phyloP scores from a whole-genome alignment of 2,329 filamentous ascomycete genomes.

The Hymenoscyphus occultus region DNA sequence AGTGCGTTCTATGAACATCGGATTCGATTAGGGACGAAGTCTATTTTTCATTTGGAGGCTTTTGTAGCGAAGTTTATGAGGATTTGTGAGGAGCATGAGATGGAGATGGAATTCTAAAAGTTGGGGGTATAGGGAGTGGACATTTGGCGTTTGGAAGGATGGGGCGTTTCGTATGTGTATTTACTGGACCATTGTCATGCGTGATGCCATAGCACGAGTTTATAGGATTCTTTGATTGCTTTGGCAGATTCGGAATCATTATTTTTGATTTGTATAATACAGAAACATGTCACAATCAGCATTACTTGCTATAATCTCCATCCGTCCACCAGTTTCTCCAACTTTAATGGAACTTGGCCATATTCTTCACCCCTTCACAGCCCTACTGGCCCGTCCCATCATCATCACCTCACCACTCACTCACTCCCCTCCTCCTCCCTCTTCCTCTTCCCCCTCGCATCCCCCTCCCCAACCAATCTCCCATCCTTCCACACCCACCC shows the following conservation, averaged over 20 bases:
- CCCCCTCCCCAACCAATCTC: slow-evolving; percentile 28
- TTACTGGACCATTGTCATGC: background rate
- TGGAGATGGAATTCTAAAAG: slow-evolving; percentile 72
- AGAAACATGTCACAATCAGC: background rate
- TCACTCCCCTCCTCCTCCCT: background rate
- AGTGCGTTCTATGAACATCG: slow-evolving; percentile 96
- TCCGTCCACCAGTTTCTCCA: too few species aligned
- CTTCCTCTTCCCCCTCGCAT: slow-evolving; percentile 14
- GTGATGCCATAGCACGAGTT: background rate
- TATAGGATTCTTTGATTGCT: background rate
- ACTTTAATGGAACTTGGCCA: background rate
- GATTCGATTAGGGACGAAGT: slow-evolving; percentile 86
- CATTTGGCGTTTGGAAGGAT: background rate
- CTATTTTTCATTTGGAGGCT: slow-evolving; percentile 96
- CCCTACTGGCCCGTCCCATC: background rate
- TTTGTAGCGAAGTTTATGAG: slow-evolving; percentile 99
- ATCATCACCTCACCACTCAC: slow-evolving; percentile 4
- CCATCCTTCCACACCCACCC: slow-evolving; percentile 65
- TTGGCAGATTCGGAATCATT: background rate
- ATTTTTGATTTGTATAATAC: background rate
- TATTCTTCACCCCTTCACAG: background rate
- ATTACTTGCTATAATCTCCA: too few species aligned
- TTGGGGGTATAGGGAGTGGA: background rate
- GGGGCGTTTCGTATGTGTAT: background rate
- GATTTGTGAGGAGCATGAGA: slow-evolving; percentile 84